A percentile compares a stretch with the other conserved stretches of the same genome.
Conservation (phyloP, 257 asterid species). For the Petrea volubilis region DNA sequence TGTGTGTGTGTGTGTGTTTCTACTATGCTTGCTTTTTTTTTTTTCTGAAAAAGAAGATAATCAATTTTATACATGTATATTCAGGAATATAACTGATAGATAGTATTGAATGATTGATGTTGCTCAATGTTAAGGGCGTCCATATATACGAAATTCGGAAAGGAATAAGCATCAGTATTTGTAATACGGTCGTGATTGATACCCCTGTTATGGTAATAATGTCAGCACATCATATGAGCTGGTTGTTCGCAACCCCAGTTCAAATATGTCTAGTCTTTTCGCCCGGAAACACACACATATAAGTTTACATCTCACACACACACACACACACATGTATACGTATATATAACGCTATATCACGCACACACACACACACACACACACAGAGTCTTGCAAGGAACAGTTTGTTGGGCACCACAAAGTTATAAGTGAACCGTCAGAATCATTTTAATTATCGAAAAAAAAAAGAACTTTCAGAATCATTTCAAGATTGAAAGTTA, state of each 20-base stretch:
- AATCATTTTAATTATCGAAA: too few species aligned
- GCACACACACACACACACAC: too few species aligned
- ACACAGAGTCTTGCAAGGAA: too few species aligned
- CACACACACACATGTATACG: too few species aligned
- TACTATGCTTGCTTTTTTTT: not conserved
- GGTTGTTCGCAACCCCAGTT: too few species aligned
- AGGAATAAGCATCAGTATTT: not conserved
- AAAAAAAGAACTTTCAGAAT: not conserved
- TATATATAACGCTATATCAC: too few species aligned
- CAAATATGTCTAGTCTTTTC: too few species aligned
- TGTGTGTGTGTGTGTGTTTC: too few species aligned
- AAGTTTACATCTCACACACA: too few species aligned
- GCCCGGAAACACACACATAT: too few species aligned
- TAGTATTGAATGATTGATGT: not conserved
- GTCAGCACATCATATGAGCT: not conserved
- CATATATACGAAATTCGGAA: not conserved
- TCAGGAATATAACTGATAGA: not conserved
- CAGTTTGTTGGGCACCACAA: too few species aligned
- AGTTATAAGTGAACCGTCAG: too few species aligned
- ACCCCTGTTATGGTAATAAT: not conserved
- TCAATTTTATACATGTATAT: not conserved
- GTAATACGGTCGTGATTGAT: not conserved
- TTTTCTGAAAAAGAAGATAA: not conserved
- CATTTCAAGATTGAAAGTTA: not conserved
- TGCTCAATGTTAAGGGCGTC: not conserved